Evolutionary conservation across 75 land plant genomes (phyloP), one percentile per base, ranked within the genome.

Genomic region (Selaginella moellendorffii): DNA sequence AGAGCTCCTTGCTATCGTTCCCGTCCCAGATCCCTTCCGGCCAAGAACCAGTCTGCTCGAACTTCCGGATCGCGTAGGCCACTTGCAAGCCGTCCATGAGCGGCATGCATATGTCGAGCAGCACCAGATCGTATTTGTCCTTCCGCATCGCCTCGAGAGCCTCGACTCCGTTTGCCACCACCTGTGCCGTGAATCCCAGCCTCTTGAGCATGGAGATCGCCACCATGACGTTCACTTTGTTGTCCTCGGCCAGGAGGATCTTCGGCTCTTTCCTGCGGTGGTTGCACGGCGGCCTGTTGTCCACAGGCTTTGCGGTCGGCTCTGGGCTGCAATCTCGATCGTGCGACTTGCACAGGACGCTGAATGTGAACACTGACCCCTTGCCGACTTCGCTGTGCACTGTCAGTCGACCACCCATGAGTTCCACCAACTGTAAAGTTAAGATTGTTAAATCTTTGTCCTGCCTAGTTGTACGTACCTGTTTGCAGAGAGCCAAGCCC

Each of bases 401-500:
- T 21, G 29, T 66, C 24, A 66, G 19, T 26, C 51, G 29, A 17
- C 68, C 68, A 42, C 68, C 68, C 68, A 66, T 66, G 27, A 66
- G 29, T 27, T 66, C 68, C 29, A 54, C 68, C 65, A 66, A 54
- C 68, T 66, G 63, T 53, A 51, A 65, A 63, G n/a, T n/a, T n/a
- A n/a, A n/a, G n/a, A n/a, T n/a, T n/a, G n/a, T n/a, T n/a, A n/a
- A n/a, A n/a, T n/a, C n/a, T n/a, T n/a, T n/a, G n/a, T n/a, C n/a
- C n/a, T n/a, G n/a, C n/a, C n/a, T n/a, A n/a, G n/a, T n/a, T n/a
- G n/a, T 21, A 63, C 27, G 20, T 25, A 73, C 56, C 25, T 62
- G 74, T 30, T 69, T 73, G 30, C 74, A 73, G 36, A 73, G 58
- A 18, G 73, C 76, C 65, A 73, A 30, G 10, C 76, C 76, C 29